Evolutionary conservation across 345 rosid species (phyloP).

Genomic region (Brassica rapa): DNA sequence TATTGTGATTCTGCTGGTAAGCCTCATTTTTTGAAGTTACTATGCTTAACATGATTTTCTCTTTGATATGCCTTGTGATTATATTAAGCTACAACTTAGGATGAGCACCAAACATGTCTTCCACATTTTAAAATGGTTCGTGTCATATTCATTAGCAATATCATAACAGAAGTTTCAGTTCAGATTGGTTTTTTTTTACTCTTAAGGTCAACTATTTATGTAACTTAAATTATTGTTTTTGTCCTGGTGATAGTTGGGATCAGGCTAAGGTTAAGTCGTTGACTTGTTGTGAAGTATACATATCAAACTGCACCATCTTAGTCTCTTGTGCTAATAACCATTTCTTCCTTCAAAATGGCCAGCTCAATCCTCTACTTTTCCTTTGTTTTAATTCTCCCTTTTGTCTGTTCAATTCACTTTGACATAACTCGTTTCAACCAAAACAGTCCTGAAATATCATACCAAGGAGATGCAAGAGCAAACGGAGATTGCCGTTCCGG

Average conservation of each 20-base stretch:
- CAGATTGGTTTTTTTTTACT: slow-evolving; percentile 14
- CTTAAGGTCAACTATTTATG: slow-evolving; percentile 16
- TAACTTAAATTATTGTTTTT: not conserved
- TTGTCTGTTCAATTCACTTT: slow-evolving; percentile 17
- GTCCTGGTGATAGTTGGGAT: not conserved
- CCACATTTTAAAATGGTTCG: slow-evolving; percentile 5
- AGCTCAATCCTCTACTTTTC: slow-evolving; percentile 11
- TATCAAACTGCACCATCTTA: not conserved
- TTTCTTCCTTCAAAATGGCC: slow-evolving; percentile 1
- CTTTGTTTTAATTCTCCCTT: slow-evolving; percentile 27
- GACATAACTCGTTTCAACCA: slow-evolving; percentile 15
- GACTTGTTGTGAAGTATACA: slow-evolving; percentile 24
- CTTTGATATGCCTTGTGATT: not conserved
- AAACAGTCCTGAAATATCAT: slow-evolving; percentile 10
- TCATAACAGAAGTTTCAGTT: not conserved
- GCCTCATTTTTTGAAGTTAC: not conserved
- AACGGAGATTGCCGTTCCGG: slow-evolving; percentile 27
- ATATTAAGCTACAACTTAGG: not conserved
- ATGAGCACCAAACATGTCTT: slow-evolving; percentile 24
- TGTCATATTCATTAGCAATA: slow-evolving; percentile 13
- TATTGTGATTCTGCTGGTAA: not conserved
- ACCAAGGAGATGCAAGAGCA: slow-evolving; percentile 15
- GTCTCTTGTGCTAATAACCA: slow-evolving; percentile 10
- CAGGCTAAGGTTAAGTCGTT: slow-evolving; percentile 8
- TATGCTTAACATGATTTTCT: not conserved